phyloP scores from a whole-genome alignment of 164 flowering plant genomes.

The Nelumbo lutea region DNA sequence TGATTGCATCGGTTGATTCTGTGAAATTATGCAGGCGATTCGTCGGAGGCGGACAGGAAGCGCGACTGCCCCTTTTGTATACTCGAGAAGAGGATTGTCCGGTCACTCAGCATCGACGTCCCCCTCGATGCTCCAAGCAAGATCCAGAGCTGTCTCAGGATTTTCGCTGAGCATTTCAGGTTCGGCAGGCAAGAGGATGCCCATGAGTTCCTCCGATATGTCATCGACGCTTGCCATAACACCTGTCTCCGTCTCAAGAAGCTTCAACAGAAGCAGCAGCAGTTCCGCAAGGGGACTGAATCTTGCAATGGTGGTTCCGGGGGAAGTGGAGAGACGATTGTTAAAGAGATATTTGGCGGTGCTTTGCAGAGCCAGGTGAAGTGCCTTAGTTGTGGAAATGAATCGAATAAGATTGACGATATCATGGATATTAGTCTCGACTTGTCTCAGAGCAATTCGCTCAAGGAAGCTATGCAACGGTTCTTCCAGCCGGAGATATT shows the following conservation, averaged over 20 bases:
- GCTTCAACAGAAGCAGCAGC: conserved; percentile 27
- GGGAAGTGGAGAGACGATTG: conserved; percentile 30
- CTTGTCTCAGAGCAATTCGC: conserved; percentile 51
- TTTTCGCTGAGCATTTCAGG: conserved; percentile 73
- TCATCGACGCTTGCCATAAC: conserved; percentile 90
- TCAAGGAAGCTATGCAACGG: conserved; percentile 64
- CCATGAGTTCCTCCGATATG: conserved; percentile 89
- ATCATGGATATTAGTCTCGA: conserved; percentile 96
- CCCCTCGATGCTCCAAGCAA: conserved; percentile 55
- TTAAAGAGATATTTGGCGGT: conserved; percentile 93
- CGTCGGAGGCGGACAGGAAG: conserved; percentile 31
- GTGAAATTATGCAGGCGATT: conserved; percentile 34
- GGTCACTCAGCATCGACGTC: conserved; percentile 60
- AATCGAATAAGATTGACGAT: conserved; percentile 87
- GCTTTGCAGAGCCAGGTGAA: conserved; percentile 88
- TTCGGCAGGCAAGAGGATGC: conserved; percentile 91
- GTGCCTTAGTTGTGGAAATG: conserved; percentile 70
- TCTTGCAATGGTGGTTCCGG: conserved; percentile 8
- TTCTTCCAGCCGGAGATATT: conserved; percentile 85
- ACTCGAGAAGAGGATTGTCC: conserved; percentile 61
- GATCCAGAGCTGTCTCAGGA: conserved; percentile 56
- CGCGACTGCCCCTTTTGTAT: conserved; percentile 84
- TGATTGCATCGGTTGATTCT: too few relatives aligned
- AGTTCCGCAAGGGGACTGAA: conserved; percentile 5
- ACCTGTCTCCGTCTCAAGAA: conserved; percentile 70